Percentiles rank a stretch among this genome's conserved stretches.
phyloP scores from a whole-genome alignment of 2,329 filamentous ascomycete genomes.

The Capronia americana region DNA sequence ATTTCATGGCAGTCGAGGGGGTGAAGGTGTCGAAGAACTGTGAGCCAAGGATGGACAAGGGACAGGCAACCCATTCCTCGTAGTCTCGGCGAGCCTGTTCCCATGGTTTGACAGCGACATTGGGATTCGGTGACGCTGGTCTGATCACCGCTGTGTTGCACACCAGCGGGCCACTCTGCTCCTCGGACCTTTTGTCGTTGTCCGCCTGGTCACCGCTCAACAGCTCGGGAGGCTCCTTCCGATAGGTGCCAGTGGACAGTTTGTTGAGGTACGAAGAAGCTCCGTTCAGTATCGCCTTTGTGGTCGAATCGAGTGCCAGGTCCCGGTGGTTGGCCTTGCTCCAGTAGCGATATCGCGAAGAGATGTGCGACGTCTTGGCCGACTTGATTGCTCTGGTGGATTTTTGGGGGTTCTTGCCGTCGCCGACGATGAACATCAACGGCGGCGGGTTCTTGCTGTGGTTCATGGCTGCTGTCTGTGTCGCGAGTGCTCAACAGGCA shows the following conservation, averaged over 20 bases:
- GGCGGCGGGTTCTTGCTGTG: slow-evolving; percentile 20
- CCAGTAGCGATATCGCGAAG: slow-evolving; percentile 24
- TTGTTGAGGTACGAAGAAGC: slow-evolving; percentile 12
- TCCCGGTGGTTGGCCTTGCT: slow-evolving; percentile 22
- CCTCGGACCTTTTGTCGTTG: background rate
- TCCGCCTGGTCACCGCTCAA: slow-evolving; percentile 1
- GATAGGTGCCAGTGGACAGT: slow-evolving; percentile 6
- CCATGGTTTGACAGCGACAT: slow-evolving; percentile 10
- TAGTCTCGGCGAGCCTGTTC: slow-evolving; percentile 5
- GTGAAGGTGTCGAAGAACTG: slow-evolving; percentile 30
- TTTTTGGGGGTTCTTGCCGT: slow-evolving; percentile 12
- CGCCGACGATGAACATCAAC: slow-evolving; percentile 28
- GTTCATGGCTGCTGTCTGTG: slow-evolving; percentile 1
- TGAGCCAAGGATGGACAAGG: slow-evolving; percentile 16
- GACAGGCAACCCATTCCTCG: slow-evolving; percentile 14
- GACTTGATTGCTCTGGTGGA: slow-evolving; percentile 13
- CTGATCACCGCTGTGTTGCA: background rate
- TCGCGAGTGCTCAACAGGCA: background rate
- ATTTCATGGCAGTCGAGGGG: slow-evolving; percentile 5
- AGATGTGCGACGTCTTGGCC: slow-evolving; percentile 27
- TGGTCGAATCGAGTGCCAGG: slow-evolving; percentile 24
- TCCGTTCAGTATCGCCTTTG: slow-evolving; percentile 26
- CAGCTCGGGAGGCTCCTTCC: background rate
- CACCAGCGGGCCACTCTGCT: background rate
- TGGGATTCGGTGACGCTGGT: background rate